Percentiles rank a stretch among this genome's conserved stretches.
Evolutionary conservation across 2,329 filamentous ascomycete genomes (phyloP).

Genomic region (Aspergillus fijiensis): DNA sequence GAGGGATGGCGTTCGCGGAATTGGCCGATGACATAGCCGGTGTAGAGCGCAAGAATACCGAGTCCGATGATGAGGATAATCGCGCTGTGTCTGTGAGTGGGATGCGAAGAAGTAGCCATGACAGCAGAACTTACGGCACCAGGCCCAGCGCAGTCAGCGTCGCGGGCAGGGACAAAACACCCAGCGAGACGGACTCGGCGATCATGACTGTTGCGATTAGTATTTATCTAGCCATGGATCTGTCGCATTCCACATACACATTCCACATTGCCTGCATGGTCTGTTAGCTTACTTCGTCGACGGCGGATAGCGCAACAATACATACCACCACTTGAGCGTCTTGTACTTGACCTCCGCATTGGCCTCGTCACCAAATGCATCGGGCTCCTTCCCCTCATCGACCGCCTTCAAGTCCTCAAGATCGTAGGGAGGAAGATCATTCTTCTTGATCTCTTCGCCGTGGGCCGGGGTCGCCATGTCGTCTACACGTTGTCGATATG

Average conservation of each 20-base stretch:
- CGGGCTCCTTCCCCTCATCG: slow-evolving; percentile 13
- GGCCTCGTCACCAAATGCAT: slow-evolving; percentile 37
- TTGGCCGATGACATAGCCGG: slow-evolving; percentile 59
- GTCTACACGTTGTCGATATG: neutral
- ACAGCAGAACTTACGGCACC: slow-evolving; percentile 41
- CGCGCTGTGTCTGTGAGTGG: slow-evolving; percentile 35
- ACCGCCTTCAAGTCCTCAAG: slow-evolving; percentile 17
- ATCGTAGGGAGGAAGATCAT: slow-evolving; percentile 9
- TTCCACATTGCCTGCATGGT: slow-evolving; percentile 36
- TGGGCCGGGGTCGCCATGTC: slow-evolving; percentile 11
- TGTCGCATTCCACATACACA: slow-evolving; percentile 27
- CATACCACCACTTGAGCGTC: slow-evolving; percentile 45
- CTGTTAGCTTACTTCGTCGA: slow-evolving; percentile 33
- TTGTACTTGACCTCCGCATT: slow-evolving; percentile 47
- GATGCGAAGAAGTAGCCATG: neutral
- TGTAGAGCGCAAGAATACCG: slow-evolving; percentile 59
- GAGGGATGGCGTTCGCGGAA: slow-evolving; percentile 58
- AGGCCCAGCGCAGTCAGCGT: slow-evolving; percentile 53
- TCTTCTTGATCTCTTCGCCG: slow-evolving; percentile 16
- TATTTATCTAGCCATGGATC: neutral
- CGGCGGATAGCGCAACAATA: neutral
- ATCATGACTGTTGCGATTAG: slow-evolving; percentile 47
- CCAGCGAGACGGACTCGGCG: slow-evolving; percentile 57
- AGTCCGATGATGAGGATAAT: slow-evolving; percentile 55
- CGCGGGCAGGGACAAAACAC: slow-evolving; percentile 56